Conservation (phyloP, 257 asterid genomes). For the Primulina tabacum region DNA sequence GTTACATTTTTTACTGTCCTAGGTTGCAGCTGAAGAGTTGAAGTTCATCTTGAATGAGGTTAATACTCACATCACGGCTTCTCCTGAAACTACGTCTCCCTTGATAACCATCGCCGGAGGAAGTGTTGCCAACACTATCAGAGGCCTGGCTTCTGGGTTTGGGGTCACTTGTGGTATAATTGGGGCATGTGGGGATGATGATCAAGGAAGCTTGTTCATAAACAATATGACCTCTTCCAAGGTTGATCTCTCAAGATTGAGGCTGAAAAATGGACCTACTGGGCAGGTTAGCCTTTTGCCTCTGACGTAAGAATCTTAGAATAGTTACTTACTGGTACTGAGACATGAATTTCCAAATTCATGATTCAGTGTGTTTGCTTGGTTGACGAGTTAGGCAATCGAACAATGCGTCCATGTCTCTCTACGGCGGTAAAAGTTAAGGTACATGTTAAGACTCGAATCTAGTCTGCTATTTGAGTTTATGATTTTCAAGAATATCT, state of each 20-base stretch:
- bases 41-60: slow-evolving; percentile 65
- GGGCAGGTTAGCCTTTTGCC: slow-evolving; percentile 58
- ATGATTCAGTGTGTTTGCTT: slow-evolving; percentile 87
- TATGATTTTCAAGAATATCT: slow-evolving; percentile 22
- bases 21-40: slow-evolving; percentile 84
- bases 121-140: slow-evolving; percentile 87
- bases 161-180: slow-evolving; percentile 84
- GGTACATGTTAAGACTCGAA: slow-evolving; percentile 41
- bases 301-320: slow-evolving; percentile 7
- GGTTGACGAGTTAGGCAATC: slow-evolving; percentile 88
- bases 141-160: slow-evolving; percentile 91
- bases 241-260: slow-evolving; percentile 72
- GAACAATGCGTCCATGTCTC: slow-evolving; percentile 98
- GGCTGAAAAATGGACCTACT: slow-evolving; percentile 71
- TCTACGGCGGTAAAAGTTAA: slow-evolving; percentile 82
- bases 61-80: slow-evolving; percentile 42
- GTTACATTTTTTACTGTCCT: slow-evolving; percentile 9
- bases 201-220: slow-evolving; percentile 71
- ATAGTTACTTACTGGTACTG: slow-evolving; percentile 2
- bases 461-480: slow-evolving; percentile 20
- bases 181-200: slow-evolving; percentile 92
- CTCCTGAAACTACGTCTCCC: slow-evolving; percentile 40
- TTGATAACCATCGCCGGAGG: slow-evolving; percentile 96
- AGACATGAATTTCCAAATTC: slow-evolving; percentile 12
- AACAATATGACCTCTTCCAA: slow-evolving; percentile 69